These are phyloP conservation scores for Ophiostoma populinum DNA, from an alignment of 2,329 filamentous ascomycete species.

Conservation along the genomic window DNA sequence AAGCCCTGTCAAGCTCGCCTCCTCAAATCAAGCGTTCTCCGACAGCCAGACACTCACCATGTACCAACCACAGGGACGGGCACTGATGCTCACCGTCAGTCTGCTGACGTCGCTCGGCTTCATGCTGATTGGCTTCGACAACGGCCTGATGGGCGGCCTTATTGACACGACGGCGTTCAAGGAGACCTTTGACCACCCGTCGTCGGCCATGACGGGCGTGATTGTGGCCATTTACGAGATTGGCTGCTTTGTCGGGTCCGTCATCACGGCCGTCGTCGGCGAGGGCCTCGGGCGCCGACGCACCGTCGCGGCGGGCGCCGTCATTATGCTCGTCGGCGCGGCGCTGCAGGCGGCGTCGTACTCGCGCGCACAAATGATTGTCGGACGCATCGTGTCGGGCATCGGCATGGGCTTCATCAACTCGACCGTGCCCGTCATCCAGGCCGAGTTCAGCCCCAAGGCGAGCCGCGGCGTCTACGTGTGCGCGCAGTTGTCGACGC, in stretches of 20 bases:
- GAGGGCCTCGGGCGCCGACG: conserved; percentile 19
- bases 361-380: conserved; percentile 23
- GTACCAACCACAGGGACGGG: conserved; percentile 2
- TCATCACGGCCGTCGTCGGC: conserved; percentile 18
- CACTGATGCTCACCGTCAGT: conserved; percentile 6
- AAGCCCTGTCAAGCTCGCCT: too few species aligned
- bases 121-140: conserved; percentile 8
- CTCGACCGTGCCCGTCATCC: conserved; percentile 18
- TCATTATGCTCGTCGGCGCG: conserved; percentile 19
- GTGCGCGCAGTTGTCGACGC: conserved; percentile 15
- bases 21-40: neutral
- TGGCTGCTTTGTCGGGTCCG: conserved; percentile 37
- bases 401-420: conserved; percentile 25
- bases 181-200: conserved; percentile 3
- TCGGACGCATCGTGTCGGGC: conserved; percentile 19
- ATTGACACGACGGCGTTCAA: conserved; percentile 6
- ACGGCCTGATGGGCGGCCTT: conserved; percentile 8
- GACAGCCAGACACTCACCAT: conserved; percentile 4
- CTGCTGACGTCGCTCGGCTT: conserved; percentile 7
- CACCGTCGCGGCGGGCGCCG: conserved; percentile 17
- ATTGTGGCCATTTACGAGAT: conserved; percentile 28
- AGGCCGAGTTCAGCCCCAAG: conserved; percentile 18
- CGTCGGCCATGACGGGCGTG: conserved; percentile 6
- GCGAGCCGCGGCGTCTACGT: conserved; percentile 6
- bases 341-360: conserved; percentile 20